Base-by-base conservation (phyloP, 148 eudicot species). In the Silene uniflora region DNA sequence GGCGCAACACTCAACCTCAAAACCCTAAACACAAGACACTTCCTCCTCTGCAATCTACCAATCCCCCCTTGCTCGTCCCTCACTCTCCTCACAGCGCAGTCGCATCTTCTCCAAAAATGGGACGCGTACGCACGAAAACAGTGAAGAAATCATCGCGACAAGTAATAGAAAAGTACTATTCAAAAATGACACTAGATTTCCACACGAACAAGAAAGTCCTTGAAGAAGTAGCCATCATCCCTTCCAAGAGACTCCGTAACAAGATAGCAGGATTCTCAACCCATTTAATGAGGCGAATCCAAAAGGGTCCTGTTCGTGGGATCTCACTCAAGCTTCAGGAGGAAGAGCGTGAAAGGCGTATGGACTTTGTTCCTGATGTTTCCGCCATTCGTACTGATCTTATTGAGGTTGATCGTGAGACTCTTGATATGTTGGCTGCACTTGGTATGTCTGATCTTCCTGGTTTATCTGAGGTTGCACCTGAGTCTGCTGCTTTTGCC, bases 251-350 rank as follows among this genome's bases (percentile, higher is more conserved):
- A 23, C 86, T 84, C 25, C 83, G 86, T 47, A 83, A 84, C 84
- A 84, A 84, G 84, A 84, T 84, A 63, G 84, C 86, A 0, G 84
- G 86, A 1, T 84, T 84, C 77, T 84, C 86, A 10, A 81, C 84
- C 42, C 87, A 84, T 44, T 70, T 84, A 10, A 81, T 84, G 86
- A 75, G 73, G 52, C 72, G 84, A 32, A 84, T 84, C 65, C 86
- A 84, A 68, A 81, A 81, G 64, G 86, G 86, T 2, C 84, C 84
- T 0, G 86, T 84, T 58, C 74, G 84, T 3, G 87, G 84, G 0
- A 84, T 84, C 78, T 84, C 87, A 5, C 64, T 84, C 29, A 84
- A 84, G 71, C 75, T 81, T 18, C 87, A 84, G 58, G 86, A 81
- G 24, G 84, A 81, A n/a, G 84, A 84, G 63, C 67, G 86, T 2